These are phyloP conservation scores for Hanseniaspora occidentalis DNA, from an alignment of 805 yeast species.

Conservation along the genomic window DNA sequence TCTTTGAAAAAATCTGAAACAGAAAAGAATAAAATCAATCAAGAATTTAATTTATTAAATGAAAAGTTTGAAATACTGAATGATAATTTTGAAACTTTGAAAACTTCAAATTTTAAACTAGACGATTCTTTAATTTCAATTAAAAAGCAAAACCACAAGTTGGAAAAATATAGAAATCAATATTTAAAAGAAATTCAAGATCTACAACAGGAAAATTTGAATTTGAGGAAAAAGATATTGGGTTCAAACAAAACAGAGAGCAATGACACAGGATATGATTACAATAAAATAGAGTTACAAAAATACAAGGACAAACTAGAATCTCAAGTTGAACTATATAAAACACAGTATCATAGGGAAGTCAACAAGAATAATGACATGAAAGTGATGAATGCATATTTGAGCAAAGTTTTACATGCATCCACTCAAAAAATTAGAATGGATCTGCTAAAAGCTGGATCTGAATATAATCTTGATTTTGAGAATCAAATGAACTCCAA, in stretches of 20 bases:
- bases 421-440: constrained; percentile 19
- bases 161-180: not conserved
- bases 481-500: too few relatives aligned
- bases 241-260: constrained; percentile 8
- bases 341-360: constrained; percentile 20
- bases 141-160: too few relatives aligned
- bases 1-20: not conserved
- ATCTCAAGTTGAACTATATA: constrained; percentile 12
- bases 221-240: constrained; percentile 8
- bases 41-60: constrained; percentile 1
- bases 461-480: not conserved
- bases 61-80: not conserved
- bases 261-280: constrained; percentile 2
- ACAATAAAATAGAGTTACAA: constrained; percentile 14
- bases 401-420: constrained; percentile 20
- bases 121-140: too few relatives aligned
- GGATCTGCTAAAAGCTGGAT: constrained; percentile 17
- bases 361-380: constrained; percentile 21
- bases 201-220: constrained; percentile 13
- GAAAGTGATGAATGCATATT: constrained; percentile 20
- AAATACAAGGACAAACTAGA: constrained; percentile 10
- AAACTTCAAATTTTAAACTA: too few relatives aligned
- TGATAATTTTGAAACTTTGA: too few relatives aligned
- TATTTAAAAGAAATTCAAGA: not conserved
- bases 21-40: not conserved